Base-by-base conservation (phyloP, 352 stramenopile species). In the Plasmopara muralis region DNA sequence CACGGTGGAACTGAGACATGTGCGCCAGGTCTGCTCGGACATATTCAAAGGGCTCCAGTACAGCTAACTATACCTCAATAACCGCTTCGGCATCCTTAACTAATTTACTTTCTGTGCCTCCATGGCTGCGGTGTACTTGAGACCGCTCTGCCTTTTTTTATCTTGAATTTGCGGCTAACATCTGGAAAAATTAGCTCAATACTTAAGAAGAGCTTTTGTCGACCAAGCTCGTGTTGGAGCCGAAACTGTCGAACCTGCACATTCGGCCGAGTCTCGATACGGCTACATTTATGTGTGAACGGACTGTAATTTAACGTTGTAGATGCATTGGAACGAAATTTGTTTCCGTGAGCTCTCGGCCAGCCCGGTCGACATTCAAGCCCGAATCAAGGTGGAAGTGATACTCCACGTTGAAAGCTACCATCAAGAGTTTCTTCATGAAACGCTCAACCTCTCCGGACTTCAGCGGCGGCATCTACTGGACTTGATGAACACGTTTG, bases 351-450 rank as follows among this genome's bases (percentile, higher is more conserved):
- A 35, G 20, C 20, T 25, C 20, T 3, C 20, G 20, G 20, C 20
- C 20, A 25, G 10, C 10, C 7, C 10, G 6, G 5, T 35, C 7
- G 10, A 35, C 31, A 4, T 12, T 12, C 31, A 35, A 35, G 31
- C 4, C 10, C 31, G 2, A 35, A 12, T 35, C 31, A 35, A 35
- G 31, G 31, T 4, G 7, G 31, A 12, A 2, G 31, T 35, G 10
- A 12, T 12, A 12, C 31, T 5, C 4, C 4, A 35, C 31, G 10
- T 12, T 35, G 31, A 35, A 12, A 1, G 31, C 41, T 50, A 55
- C 15, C 48, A 43, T 15, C 13, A 55, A 47, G 47, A 44, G 38
- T n/a, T 43, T 53, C 14, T 20, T 55, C 12, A 20, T 10, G 35
- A 10, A 5, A 8, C 2, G 6, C 31, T 35, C 7, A 35, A 35